Conservation (phyloP, 345 rosid genomes). For the Aquilaria malaccensis region DNA sequence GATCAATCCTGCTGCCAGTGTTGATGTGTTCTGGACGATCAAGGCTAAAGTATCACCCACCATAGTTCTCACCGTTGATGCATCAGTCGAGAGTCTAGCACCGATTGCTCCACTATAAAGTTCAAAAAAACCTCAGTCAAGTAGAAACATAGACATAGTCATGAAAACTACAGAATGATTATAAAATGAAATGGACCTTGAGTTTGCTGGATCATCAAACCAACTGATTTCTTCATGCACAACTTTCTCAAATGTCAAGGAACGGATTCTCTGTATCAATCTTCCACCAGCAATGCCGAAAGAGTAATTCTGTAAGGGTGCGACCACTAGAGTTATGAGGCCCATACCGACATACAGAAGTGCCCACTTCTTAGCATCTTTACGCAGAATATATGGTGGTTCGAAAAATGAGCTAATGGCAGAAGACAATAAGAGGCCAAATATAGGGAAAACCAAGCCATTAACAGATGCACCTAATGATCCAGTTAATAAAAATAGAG, state of each 20-base stretch:
- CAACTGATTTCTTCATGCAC: conserved; percentile 83
- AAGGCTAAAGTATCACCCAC: conserved; percentile 54
- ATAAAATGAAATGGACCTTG: conserved; percentile 33
- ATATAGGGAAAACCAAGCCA: conserved; percentile 62
- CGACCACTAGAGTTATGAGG: conserved; percentile 17
- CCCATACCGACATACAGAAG: conserved; percentile 38
- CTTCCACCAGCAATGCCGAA: conserved; percentile 85
- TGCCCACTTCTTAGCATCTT: conserved; percentile 63
- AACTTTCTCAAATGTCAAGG: conserved; percentile 61
- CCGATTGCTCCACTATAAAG: conserved; percentile 53
- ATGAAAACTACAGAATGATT: not conserved
- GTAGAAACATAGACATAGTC: not conserved
- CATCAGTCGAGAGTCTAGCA: conserved; percentile 61
- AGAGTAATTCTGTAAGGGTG: conserved; percentile 60
- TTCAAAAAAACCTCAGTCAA: not conserved
- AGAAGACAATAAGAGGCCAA: conserved; percentile 63
- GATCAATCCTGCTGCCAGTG: conserved; percentile 35
- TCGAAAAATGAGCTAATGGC: conserved; percentile 64
- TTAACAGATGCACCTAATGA: conserved; percentile 52
- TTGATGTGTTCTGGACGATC: conserved; percentile 42
- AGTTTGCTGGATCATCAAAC: conserved; percentile 74
- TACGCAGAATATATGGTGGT: conserved; percentile 27
- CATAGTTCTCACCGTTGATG: conserved; percentile 38
- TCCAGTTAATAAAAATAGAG: conserved; percentile 48
- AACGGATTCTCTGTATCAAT: conserved; percentile 58